Evolutionary conservation across 1,284 basidiomycete genomes (phyloP).

Genomic region (Ganoderma resinaceum): DNA sequence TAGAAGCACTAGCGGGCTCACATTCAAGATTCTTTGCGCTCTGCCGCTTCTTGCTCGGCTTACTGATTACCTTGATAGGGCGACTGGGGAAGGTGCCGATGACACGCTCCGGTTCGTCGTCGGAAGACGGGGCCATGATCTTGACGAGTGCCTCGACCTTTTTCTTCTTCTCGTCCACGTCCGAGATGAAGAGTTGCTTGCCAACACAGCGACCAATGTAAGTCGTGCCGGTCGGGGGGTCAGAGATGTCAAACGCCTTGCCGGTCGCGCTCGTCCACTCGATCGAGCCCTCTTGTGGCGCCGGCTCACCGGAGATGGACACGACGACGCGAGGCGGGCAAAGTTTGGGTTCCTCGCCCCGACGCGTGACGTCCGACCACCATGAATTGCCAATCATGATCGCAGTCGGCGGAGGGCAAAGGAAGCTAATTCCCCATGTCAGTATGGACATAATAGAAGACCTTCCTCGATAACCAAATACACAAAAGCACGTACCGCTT

Average conservation of each 20-base stretch:
- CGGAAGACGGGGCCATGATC: slow-evolving; percentile 83
- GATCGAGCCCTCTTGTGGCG: slow-evolving; percentile 81
- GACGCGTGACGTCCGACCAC: slow-evolving; percentile 83
- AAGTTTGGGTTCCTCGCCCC: slow-evolving; percentile 76
- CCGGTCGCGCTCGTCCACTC: slow-evolving; percentile 87
- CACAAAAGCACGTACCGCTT: slow-evolving; percentile 67
- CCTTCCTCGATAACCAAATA: slow-evolving; percentile 1
- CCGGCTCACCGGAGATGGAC: slow-evolving; percentile 90
- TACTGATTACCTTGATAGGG: slow-evolving; percentile 97
- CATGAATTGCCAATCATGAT: slow-evolving; percentile 95
- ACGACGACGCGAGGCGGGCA: slow-evolving; percentile 87
- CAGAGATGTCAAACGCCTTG: slow-evolving; percentile 82
- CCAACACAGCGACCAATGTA: slow-evolving; percentile 89
- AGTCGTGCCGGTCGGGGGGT: slow-evolving; percentile 80
- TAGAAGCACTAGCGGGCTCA: slow-evolving; percentile 51
- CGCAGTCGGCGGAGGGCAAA: slow-evolving; percentile 95
- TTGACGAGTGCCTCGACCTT: slow-evolving; percentile 92
- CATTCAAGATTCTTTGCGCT: slow-evolving; percentile 92
- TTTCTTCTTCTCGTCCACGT: slow-evolving; percentile 90
- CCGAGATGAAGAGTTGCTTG: slow-evolving; percentile 90
- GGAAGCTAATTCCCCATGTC: slow-evolving; percentile 61
- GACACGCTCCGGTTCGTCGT: slow-evolving; percentile 79
- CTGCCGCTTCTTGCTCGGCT: slow-evolving; percentile 96
- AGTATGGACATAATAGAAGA: slow-evolving; percentile 1
- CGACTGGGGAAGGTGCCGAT: slow-evolving; percentile 89